Evolutionary conservation across 176 grass and related monocot genomes (phyloP).

Genomic region (Zoysia pacifica): DNA sequence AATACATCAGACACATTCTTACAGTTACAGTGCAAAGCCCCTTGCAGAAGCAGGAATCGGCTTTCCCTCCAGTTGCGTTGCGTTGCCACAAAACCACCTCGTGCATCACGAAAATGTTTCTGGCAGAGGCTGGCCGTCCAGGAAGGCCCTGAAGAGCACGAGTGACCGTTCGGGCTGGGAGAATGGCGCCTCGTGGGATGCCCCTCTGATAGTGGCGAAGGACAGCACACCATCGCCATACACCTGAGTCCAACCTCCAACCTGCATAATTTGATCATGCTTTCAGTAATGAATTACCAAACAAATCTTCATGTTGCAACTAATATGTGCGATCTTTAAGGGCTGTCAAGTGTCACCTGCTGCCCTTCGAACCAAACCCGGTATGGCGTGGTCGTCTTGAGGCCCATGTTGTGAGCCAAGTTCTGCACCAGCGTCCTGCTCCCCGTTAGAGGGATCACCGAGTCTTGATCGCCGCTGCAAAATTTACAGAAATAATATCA

Average conservation of each 20-base stretch:
- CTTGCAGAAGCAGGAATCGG: slow-evolving; percentile 32
- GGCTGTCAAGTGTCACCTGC: slow-evolving; percentile 49
- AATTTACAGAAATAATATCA: slow-evolving; percentile 7
- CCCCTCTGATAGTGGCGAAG: slow-evolving; percentile 92
- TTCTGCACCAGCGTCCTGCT: slow-evolving; percentile 84
- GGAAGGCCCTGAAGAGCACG: slow-evolving; percentile 86
- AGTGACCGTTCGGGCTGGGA: slow-evolving; percentile 92
- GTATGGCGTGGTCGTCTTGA: slow-evolving; percentile 69
- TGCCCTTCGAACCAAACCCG: slow-evolving; percentile 94
- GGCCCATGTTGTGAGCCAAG: slow-evolving; percentile 64
- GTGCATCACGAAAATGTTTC: slow-evolving; percentile 72
- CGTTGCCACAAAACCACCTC: background rate
- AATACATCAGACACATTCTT: slow-evolving; percentile 39
- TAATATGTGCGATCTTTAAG: background rate
- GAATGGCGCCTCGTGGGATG: slow-evolving; percentile 95
- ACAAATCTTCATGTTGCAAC: background rate
- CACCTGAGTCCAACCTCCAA: slow-evolving; percentile 94
- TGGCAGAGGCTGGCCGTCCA: slow-evolving; percentile 76
- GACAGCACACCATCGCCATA: slow-evolving; percentile 70
- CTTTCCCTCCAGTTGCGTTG: background rate
- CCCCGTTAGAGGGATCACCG: slow-evolving; percentile 89
- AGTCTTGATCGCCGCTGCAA: slow-evolving; percentile 93
- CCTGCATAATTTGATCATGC: slow-evolving; percentile 32
- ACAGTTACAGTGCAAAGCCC: slow-evolving; percentile 35
- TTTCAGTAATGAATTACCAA: slow-evolving; percentile 5